These are phyloP conservation scores for Avena atlantica DNA, from an alignment of 176 grass and related monocot genomes.

Conservation along the genomic window DNA sequence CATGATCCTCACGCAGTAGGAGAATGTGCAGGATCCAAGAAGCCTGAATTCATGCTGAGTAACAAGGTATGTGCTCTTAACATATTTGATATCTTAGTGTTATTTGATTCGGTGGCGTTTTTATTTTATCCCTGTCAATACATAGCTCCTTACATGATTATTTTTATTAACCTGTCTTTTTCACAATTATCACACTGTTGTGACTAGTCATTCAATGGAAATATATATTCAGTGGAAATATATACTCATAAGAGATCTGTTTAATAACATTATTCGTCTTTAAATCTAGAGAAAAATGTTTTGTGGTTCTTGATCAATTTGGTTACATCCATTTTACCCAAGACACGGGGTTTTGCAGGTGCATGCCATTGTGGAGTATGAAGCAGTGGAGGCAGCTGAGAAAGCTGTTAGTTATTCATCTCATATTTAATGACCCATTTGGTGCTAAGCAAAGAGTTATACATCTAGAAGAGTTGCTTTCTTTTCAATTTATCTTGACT, in stretches of 20 bases:
- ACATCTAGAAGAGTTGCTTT: slow-evolving; percentile 18
- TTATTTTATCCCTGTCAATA: background rate
- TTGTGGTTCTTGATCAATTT: slow-evolving; percentile 2
- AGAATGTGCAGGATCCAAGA: slow-evolving; percentile 54
- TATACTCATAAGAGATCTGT: background rate
- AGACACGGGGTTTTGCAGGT: slow-evolving; percentile 54
- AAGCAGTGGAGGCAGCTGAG: slow-evolving; percentile 63
- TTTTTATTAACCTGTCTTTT: slow-evolving; percentile 21
- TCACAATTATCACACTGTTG: background rate
- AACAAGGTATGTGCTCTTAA: slow-evolving; percentile 65
- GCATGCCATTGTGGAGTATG: slow-evolving; percentile 83
- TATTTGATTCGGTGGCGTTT: background rate
- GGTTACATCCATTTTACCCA: slow-evolving; percentile 26
- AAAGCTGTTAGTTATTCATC: slow-evolving; percentile 75
- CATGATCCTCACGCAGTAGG: slow-evolving; percentile 59
- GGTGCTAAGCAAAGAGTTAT: background rate
- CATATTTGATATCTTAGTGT: slow-evolving; percentile 24
- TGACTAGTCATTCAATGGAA: background rate
- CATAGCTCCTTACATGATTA: background rate
- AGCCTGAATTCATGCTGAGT: slow-evolving; percentile 51
- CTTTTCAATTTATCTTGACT: slow-evolving; percentile 2
- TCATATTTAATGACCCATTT: slow-evolving; percentile 32
- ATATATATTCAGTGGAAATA: background rate
- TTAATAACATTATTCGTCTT: slow-evolving; percentile 30
- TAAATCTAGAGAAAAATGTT: slow-evolving; percentile 14